Conservation (phyloP, 345 rosid species). For the Boechera stricta region DNA sequence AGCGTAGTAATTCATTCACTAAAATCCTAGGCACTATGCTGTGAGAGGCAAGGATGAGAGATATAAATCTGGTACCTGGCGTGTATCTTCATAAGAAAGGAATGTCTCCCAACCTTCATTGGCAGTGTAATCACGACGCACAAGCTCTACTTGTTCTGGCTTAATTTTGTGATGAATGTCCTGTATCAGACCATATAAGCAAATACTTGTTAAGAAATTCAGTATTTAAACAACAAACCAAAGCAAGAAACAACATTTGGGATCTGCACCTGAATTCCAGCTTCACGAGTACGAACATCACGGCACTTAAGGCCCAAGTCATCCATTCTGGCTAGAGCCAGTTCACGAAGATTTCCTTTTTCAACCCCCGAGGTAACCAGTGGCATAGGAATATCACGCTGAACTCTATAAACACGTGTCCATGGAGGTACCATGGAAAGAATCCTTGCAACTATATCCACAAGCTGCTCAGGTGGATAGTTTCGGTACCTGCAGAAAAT, state of each 20-base stretch:
- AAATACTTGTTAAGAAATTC: slow-evolving; percentile 16
- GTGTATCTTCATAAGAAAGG: slow-evolving; percentile 94
- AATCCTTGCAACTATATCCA: slow-evolving; percentile 95
- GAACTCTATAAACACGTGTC: slow-evolving; percentile 99
- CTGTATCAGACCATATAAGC: slow-evolving; percentile 49
- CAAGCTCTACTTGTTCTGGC: slow-evolving; percentile 98
- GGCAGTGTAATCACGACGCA: slow-evolving; percentile 97
- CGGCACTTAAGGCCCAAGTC: slow-evolving; percentile 97
- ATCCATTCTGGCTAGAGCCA: slow-evolving; percentile 97
- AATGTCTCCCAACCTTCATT: slow-evolving; percentile 99
- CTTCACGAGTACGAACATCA: slow-evolving; percentile 98
- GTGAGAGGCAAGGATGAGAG: background rate
- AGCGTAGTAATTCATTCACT: background rate
- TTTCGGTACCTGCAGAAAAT: slow-evolving; percentile 73
- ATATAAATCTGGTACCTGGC: slow-evolving; percentile 63
- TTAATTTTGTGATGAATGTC: slow-evolving; percentile 95
- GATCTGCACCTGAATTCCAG: slow-evolving; percentile 84
- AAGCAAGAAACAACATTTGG: slow-evolving; percentile 4
- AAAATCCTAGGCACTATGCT: background rate
- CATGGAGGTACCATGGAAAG: slow-evolving; percentile 99
- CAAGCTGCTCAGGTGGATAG: slow-evolving; percentile 98
- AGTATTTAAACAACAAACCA: slow-evolving; percentile 6
- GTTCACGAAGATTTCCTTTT: slow-evolving; percentile 98
- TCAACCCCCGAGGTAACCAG: slow-evolving; percentile 98
- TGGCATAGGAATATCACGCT: slow-evolving; percentile 99